phyloP scores from a whole-genome alignment of 768 basidiomycete species.

The Rhizopogon roseolus region DNA sequence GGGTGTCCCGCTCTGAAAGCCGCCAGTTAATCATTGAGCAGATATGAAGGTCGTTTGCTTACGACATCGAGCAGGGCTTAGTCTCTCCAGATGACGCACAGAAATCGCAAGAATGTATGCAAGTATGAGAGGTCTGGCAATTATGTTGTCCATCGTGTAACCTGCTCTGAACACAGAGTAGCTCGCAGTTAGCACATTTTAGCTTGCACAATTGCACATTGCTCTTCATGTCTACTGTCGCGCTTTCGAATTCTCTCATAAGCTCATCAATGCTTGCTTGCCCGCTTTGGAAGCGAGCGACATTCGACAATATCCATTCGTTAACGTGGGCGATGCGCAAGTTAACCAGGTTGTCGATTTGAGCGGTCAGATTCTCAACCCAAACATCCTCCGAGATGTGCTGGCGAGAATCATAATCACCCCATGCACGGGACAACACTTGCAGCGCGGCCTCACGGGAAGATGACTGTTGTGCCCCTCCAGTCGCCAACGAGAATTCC shows the following conservation, averaged over 20 bases:
- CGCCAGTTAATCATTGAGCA: neutral
- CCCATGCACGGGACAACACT: slow-evolving; percentile 26
- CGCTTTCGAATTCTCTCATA: slow-evolving; percentile 36
- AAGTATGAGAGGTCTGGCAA: slow-evolving; percentile 47
- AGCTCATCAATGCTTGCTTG: slow-evolving; percentile 43
- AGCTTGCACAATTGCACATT: slow-evolving; percentile 45
- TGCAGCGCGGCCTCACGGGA: slow-evolving; percentile 12
- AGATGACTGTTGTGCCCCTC: slow-evolving; percentile 9
- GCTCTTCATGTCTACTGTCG: slow-evolving; percentile 40
- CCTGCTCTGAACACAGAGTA: slow-evolving; percentile 42
- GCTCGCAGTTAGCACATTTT: slow-evolving; percentile 43
- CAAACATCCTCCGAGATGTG: slow-evolving; percentile 36
- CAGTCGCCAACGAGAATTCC: slow-evolving; percentile 28
- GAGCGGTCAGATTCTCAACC: slow-evolving; percentile 30
- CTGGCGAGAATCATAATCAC: slow-evolving; percentile 25
- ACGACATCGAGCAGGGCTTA: slow-evolving; percentile 44
- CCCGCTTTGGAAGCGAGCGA: slow-evolving; percentile 38
- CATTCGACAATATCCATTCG: slow-evolving; percentile 48
- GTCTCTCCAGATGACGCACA: slow-evolving; percentile 26
- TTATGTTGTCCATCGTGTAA: slow-evolving; percentile 44
- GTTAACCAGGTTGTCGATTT: slow-evolving; percentile 37
- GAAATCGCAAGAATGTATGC: slow-evolving; percentile 40
- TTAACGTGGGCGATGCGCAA: slow-evolving; percentile 42
- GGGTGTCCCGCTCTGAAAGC: slow-evolving; percentile 52
- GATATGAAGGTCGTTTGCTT: slow-evolving; percentile 13